Evolutionary conservation across 768 basidiomycete species (phyloP), one percentile per base, ranked within the genome.

Genomic region (Mycena metata): DNA sequence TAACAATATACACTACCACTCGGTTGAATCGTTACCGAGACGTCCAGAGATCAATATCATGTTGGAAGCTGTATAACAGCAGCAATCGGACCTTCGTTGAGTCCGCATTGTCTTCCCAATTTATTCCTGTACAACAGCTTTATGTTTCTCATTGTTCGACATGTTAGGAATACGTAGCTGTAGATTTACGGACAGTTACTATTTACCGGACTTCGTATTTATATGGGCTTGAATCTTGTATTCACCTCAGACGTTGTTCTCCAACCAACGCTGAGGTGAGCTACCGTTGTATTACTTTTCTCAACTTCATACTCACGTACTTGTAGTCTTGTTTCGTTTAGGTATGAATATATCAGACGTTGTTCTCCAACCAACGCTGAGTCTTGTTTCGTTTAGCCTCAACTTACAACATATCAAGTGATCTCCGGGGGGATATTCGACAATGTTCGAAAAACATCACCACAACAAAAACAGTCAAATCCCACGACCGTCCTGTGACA

Each of bases 201-300:
- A 23, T 45, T 21, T 26, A 56, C 24, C 39, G 39, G 39, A 58
- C 41, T 58, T 13, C 15, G 56, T 58, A 58, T 58, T 58, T 58
- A 58, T 58, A 45, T 36, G 17, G 41, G 21, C 30, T n/a, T 23
- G 55, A 56, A 56, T 58, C 56, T 23, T 58, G 56, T 45, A 58
- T 42, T 45, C 56, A 58, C 56, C 56, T 58, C 42, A 58, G 56
- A 58, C 56, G 56, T 58, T 58, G 56, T 58, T n/a, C 43, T n/a
- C n/a, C n/a, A n/a, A n/a, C 17, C 42, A 58, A 58, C 41, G 41
- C 56, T 58, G 56, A 58, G 56, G 54, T 41, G 54, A 55, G 54
- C 17, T 55, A 5, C 12, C 54, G 33, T 52, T 52, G 51, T 52
- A 52, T 52, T 35, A 17, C 26, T 30, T 52, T 52, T 35, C 26